phyloP scores from a whole-genome alignment of 1,284 basidiomycete genomes.

The Cutaneotrichosporon cutaneum region DNA sequence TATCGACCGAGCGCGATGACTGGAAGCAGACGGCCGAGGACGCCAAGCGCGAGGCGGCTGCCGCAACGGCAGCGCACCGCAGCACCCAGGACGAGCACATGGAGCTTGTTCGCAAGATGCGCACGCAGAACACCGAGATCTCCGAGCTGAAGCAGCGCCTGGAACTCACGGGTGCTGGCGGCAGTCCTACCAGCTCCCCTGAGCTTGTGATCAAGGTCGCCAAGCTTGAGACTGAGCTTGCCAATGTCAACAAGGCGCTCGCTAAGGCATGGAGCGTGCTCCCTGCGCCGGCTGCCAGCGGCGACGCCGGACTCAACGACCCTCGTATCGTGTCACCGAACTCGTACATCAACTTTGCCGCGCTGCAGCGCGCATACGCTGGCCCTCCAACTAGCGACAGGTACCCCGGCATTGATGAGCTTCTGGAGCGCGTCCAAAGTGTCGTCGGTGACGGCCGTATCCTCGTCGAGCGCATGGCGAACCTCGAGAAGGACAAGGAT shows the following conservation, averaged over 20 bases:
- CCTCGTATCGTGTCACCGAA: constrained; percentile 58
- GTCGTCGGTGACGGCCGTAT: constrained; percentile 75
- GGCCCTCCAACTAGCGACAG: constrained; percentile 40
- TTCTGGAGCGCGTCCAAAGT: constrained; percentile 70
- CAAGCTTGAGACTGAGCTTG: constrained; percentile 55
- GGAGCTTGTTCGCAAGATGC: constrained; percentile 20
- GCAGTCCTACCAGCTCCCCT: not conserved
- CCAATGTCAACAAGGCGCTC: constrained; percentile 63
- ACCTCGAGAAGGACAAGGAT: constrained; percentile 81
- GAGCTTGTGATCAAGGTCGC: constrained; percentile 33
- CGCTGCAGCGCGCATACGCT: constrained; percentile 43
- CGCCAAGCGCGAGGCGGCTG: constrained; percentile 43
- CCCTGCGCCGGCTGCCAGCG: constrained; percentile 73
- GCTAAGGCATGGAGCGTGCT: constrained; percentile 73
- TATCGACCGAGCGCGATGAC: constrained; percentile 59
- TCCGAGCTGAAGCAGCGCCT: constrained; percentile 7
- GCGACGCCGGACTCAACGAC: constrained; percentile 61
- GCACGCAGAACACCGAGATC: constrained; percentile 38
- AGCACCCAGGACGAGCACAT: constrained; percentile 17
- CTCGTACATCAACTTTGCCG: constrained; percentile 49
- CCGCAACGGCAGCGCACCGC: constrained; percentile 2
- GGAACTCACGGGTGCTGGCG: not conserved
- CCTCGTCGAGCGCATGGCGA: constrained; percentile 74
- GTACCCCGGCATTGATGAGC: constrained; percentile 61
- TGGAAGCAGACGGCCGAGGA: constrained; percentile 60